Evolutionary conservation across 169 alveolate species (phyloP), one percentile per base, ranked within the genome.

Genomic region (Plasmodium fragile): DNA sequence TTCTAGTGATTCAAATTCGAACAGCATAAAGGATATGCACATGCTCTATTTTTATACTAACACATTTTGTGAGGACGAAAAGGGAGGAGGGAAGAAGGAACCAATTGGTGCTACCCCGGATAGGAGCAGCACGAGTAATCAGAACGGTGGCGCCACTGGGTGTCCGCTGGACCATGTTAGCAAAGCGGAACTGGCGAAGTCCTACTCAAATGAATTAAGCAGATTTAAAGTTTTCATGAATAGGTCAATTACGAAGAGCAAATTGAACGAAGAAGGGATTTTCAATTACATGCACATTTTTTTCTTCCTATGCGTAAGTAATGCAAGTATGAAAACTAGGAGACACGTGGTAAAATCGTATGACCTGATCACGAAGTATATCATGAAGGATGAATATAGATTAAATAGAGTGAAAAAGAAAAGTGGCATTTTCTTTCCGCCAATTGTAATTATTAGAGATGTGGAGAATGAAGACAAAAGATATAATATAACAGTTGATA

Each of bases 271-370:
- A 18, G 43, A 79, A 78, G 32, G 32, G 36, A 79, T 89, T 69
- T 78, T 78, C 28, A 79, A 79, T 53, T 79, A 79, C 72, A 43
- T 89, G 34, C 28, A 79, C 49, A 10, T 45, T 7, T 78, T 89
- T 78, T 89, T 89, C 59, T 89, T 59, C 59, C 49, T 89, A 43
- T 89, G 94, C 81, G 82, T 89, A 32, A 78, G 94, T 79, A 79
- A 52, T 39, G 52, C 73, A 32, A 89, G 49, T 72, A 43, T 78
- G 82, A 79, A 34, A 89, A 89, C 94, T 65, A 77, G 73, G 18
- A 78, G 45, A 49, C 45, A 69, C 69, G 72, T 89, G 41, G 73
- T 89, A 13, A 89, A 89, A n/a, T 59, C 82, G 8, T 89, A 25
- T 18, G 94, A 89, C 28, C 32, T 89, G 28, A 79, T 89, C 45